These are phyloP conservation scores for Neofusicoccum kwambonambiense DNA, from an alignment of 2,329 filamentous ascomycete species.

Conservation along the genomic window DNA sequence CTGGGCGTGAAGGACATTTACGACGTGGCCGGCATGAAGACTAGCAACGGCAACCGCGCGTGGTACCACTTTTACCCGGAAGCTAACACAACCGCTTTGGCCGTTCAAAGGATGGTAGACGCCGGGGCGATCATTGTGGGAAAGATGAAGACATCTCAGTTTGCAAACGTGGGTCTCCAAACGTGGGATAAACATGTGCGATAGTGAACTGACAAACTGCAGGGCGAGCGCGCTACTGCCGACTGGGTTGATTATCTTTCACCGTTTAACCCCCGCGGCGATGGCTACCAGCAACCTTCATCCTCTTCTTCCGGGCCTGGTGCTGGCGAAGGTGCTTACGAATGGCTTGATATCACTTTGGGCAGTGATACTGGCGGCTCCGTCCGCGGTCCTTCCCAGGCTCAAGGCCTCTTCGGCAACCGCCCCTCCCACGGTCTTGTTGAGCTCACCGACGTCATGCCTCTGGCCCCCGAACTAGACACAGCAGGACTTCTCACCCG, in stretches of 20 bases:
- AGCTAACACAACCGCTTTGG: constrained; percentile 47
- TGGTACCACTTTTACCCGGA: constrained; percentile 55
- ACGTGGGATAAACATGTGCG: neutral
- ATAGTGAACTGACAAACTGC: neutral
- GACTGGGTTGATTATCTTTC: constrained; percentile 51
- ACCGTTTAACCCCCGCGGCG: constrained; percentile 45
- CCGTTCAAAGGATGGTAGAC: constrained; percentile 57
- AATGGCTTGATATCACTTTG: constrained; percentile 51
- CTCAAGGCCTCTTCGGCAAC: constrained; percentile 53
- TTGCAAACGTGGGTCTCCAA: constrained; percentile 35
- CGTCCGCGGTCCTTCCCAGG: constrained; percentile 49
- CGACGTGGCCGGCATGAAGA: constrained; percentile 57
- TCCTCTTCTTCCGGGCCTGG: constrained; percentile 50
- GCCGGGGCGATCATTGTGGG: constrained; percentile 55
- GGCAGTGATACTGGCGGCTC: constrained; percentile 53
- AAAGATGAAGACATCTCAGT: constrained; percentile 48
- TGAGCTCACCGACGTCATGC: constrained; percentile 49
- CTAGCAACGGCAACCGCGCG: constrained; percentile 57
- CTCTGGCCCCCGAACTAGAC: constrained; percentile 48
- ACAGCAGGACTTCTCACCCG: constrained; percentile 48
- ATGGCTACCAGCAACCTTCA: constrained; percentile 47
- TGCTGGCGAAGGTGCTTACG: constrained; percentile 45
- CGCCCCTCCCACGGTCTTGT: constrained; percentile 50
- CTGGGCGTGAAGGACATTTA: constrained; percentile 65
- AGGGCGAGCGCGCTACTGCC: constrained; percentile 47